phyloP scores from a whole-genome alignment of 192 early-diverging fungal species.

The Blastocladiella britannica region DNA sequence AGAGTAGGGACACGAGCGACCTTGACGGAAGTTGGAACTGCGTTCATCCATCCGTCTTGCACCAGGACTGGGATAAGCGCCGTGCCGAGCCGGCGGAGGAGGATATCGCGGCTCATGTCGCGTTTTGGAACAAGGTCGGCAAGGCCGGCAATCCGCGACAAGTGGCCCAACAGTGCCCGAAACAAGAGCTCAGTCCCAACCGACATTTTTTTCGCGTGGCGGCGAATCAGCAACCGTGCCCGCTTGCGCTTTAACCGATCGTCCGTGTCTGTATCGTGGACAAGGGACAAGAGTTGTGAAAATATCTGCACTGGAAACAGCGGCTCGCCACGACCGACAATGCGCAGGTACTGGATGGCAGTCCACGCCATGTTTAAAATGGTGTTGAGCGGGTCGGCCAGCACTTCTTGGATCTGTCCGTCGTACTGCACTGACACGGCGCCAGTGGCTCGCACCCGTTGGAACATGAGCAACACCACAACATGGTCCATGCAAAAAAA shows the following conservation, averaged over 20 bases:
- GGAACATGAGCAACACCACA: background rate
- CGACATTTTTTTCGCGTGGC: constrained; percentile 18
- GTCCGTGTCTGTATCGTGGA: background rate
- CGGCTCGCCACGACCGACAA: background rate
- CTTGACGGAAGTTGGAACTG: background rate
- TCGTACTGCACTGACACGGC: background rate
- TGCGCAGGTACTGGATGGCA: background rate
- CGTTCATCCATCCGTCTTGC: background rate
- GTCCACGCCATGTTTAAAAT: background rate
- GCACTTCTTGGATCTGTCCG: background rate
- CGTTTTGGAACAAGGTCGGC: background rate
- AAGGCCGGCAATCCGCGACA: background rate
- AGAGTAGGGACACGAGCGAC: background rate
- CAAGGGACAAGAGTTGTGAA: background rate
- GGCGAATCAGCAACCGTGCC: background rate
- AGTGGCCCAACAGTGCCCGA: background rate
- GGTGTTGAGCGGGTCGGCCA: background rate
- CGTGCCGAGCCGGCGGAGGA: background rate
- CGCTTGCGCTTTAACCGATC: background rate
- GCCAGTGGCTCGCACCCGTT: background rate
- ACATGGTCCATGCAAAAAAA: background rate
- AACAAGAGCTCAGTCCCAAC: constrained; percentile 19
- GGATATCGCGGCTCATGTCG: background rate
- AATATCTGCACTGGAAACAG: background rate
- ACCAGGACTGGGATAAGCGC: background rate